Evolutionary conservation across 1,139 yeast species (phyloP).

Genomic region (Zygosaccharomyces pseudobailii): DNA sequence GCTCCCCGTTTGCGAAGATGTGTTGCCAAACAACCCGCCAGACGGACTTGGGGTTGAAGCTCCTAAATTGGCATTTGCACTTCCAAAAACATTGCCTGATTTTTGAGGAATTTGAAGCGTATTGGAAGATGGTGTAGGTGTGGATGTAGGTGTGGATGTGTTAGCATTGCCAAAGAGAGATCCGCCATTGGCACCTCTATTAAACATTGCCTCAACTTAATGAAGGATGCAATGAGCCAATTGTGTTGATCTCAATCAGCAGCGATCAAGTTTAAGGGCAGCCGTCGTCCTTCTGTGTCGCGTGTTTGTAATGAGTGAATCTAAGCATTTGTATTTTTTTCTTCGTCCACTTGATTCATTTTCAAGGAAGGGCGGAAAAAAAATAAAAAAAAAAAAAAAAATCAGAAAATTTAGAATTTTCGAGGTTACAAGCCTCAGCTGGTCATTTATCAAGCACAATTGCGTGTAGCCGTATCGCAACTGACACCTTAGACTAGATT

Average conservation of each 20-base stretch:
- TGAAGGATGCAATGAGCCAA: constrained; percentile 1
- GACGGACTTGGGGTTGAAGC: constrained; percentile 30
- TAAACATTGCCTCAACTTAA: constrained; percentile 22
- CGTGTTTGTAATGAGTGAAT: not conserved
- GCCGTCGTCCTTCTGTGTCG: not conserved
- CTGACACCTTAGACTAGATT: no score
- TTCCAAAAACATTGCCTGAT: constrained; percentile 24
- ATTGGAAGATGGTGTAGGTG: constrained; percentile 27
- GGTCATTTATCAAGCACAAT: no score
- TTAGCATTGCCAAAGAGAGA: constrained; percentile 26
- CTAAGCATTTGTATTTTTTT: not conserved
- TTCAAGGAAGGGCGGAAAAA: not conserved
- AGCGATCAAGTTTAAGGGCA: not conserved
- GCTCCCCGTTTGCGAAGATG: constrained; percentile 9
- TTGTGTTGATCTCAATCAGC: constrained; percentile 1
- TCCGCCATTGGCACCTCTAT: constrained; percentile 21
- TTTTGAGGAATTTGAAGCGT: constrained; percentile 26
- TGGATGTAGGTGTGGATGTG: constrained; percentile 33
- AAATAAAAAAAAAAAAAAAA: not conserved
- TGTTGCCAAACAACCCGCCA: constrained; percentile 14
- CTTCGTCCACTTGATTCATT: not conserved
- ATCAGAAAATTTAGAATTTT: not conserved
- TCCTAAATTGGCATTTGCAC: constrained; percentile 14
- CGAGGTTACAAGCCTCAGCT: no score
- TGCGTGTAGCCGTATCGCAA: no score